Conservation (phyloP, 208 protist genomes). For the Leishmania turanica region DNA sequence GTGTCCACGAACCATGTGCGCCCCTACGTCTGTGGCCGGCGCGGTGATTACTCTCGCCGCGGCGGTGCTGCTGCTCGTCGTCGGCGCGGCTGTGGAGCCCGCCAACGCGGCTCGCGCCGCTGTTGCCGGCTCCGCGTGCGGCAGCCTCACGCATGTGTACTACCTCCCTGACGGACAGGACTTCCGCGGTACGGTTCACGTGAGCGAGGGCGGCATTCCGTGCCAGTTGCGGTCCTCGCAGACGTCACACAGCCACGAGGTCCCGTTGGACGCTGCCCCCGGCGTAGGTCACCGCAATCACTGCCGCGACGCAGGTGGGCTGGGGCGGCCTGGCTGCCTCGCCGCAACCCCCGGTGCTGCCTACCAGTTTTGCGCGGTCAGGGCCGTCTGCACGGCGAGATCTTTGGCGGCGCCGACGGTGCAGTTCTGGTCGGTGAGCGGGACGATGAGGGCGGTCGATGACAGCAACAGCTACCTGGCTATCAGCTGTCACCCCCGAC, state of each 20-base stretch:
- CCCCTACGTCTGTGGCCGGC: neutral
- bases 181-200: slow-evolving; percentile 68
- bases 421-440: slow-evolving; percentile 37
- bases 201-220: slow-evolving; percentile 43
- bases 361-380: slow-evolving; percentile 63
- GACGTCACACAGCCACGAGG: slow-evolving; percentile 41
- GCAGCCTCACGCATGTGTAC: slow-evolving; percentile 40
- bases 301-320: slow-evolving; percentile 69
- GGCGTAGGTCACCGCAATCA: slow-evolving; percentile 76
- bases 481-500: slow-evolving; percentile 47
- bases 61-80: slow-evolving; percentile 4
- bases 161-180: slow-evolving; percentile 49
- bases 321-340: slow-evolving; percentile 50
- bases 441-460: slow-evolving; percentile 22
- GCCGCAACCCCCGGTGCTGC: slow-evolving; percentile 43
- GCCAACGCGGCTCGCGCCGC: slow-evolving; percentile 2
- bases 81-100: neutral
- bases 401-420: slow-evolving; percentile 25
- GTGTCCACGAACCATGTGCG: neutral
- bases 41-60: neutral
- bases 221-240: slow-evolving; percentile 65
- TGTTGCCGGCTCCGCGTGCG: slow-evolving; percentile 21
- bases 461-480: slow-evolving; percentile 34
- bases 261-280: slow-evolving; percentile 28
- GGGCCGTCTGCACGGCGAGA: slow-evolving; percentile 35